Conservation (phyloP, 1,284 basidiomycete genomes). For the Tylopilus orsonianus region DNA sequence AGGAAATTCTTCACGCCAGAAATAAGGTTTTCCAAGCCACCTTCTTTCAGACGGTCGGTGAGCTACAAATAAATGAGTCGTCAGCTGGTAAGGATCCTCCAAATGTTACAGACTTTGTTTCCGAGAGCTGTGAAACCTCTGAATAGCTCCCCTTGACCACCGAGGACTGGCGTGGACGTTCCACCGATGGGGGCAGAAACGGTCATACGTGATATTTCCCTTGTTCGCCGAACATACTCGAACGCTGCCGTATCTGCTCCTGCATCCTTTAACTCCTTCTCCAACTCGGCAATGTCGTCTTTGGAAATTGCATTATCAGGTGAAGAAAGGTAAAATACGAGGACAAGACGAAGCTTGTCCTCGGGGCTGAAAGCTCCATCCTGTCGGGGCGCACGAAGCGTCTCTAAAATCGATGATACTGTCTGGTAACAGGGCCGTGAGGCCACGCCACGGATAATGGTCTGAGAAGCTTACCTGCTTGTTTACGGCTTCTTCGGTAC, state of each 20-base stretch:
- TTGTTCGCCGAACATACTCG: slow-evolving; percentile 89
- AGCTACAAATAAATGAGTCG: slow-evolving; percentile 47
- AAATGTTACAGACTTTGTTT: slow-evolving; percentile 64
- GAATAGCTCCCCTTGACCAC: slow-evolving; percentile 78
- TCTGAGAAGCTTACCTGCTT: slow-evolving; percentile 59
- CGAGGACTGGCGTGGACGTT: slow-evolving; percentile 74
- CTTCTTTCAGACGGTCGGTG: slow-evolving; percentile 91
- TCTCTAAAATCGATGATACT: slow-evolving; percentile 80
- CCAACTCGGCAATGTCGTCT: slow-evolving; percentile 86
- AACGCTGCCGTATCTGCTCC: slow-evolving; percentile 85
- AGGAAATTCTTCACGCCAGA: slow-evolving; percentile 99
- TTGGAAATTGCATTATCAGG: slow-evolving; percentile 79
- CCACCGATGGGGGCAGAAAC: slow-evolving; percentile 64
- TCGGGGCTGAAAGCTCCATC: slow-evolving; percentile 67
- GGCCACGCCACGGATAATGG: neutral
- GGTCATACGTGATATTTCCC: slow-evolving; percentile 92
- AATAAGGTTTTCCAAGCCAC: slow-evolving; percentile 92
- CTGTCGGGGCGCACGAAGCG: slow-evolving; percentile 66
- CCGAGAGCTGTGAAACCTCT: slow-evolving; percentile 92
- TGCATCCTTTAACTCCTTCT: slow-evolving; percentile 79
- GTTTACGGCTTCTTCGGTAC: slow-evolving; percentile 88
- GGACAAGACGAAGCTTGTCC: slow-evolving; percentile 92
- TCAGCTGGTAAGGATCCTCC: slow-evolving; percentile 8
- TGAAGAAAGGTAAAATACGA: slow-evolving; percentile 91
- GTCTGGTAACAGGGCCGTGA: slow-evolving; percentile 45